Conservation (phyloP, 2,329 filamentous ascomycete species). For the Paramyrothecium sp. region DNA sequence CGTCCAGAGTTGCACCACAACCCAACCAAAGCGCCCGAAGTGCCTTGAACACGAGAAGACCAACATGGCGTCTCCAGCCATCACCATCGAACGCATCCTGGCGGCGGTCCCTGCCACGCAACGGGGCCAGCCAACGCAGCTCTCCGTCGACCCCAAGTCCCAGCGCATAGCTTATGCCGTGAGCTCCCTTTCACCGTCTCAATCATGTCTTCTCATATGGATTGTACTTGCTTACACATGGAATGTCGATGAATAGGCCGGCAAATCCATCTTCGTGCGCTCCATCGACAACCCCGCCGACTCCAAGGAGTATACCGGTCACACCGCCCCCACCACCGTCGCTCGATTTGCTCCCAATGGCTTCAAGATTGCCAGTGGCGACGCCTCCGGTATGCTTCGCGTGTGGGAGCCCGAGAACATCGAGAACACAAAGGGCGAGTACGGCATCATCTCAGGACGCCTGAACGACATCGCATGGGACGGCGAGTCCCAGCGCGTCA, state of each 20-base stretch:
- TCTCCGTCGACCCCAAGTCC: conserved; percentile 85
- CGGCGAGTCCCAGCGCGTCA: conserved; percentile 92
- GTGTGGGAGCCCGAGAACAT: conserved; percentile 93
- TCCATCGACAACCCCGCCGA: conserved; percentile 86
- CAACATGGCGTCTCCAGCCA: conserved; percentile 40
- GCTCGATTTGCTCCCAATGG: conserved; percentile 92
- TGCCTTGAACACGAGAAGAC: conserved; percentile 1
- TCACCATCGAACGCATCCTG: conserved; percentile 68
- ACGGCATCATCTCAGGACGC: conserved; percentile 87
- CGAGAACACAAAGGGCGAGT: conserved; percentile 85
- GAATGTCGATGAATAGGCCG: conserved; percentile 58
- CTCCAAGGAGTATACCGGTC: conserved; percentile 87
- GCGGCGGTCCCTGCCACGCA: conserved; percentile 81
- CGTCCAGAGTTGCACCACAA: not conserved
- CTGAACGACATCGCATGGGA: conserved; percentile 99
- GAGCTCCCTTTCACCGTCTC: conserved; percentile 29
- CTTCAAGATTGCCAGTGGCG: conserved; percentile 92
- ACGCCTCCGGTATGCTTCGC: conserved; percentile 78
- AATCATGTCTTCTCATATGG: not conserved
- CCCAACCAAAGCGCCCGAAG: not conserved
- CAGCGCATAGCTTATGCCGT: conserved; percentile 92
- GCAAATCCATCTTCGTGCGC: conserved; percentile 94
- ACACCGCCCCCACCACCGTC: conserved; percentile 85
- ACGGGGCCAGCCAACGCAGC: conserved; percentile 83
- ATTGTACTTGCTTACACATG: not conserved